A percentile compares a stretch with the other conserved stretches of the same genome.
Conservation (phyloP, 2,329 filamentous ascomycete genomes). For the Fusarium veterinarium region DNA sequence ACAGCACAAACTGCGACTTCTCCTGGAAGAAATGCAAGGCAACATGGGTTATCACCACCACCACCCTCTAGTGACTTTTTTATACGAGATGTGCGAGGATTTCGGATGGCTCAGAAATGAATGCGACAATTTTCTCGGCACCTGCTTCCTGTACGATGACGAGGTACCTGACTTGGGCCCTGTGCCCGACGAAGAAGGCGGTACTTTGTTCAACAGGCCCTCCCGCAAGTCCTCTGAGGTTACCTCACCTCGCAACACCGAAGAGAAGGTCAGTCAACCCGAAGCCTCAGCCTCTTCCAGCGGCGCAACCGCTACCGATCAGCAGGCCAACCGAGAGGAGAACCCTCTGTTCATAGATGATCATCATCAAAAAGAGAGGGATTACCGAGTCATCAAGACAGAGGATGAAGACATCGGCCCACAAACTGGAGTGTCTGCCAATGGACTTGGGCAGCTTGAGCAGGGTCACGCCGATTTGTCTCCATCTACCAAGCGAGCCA, state of each 20-base stretch:
- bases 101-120: neutral
- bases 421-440: too few relatives aligned
- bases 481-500: neutral
- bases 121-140: fast-evolving
- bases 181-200: neutral
- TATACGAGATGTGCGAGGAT: too few relatives aligned
- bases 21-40: too few relatives aligned
- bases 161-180: neutral
- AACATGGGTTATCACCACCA: too few relatives aligned
- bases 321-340: neutral
- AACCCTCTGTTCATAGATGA: neutral
- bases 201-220: neutral
- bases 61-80: too few relatives aligned
- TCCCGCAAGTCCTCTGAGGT: neutral
- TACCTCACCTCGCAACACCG: neutral
- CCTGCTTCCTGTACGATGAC: fast-evolving
- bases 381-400: too few relatives aligned
- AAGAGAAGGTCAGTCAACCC: fast-evolving
- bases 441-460: too few relatives aligned
- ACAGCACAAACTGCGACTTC: too few relatives aligned
- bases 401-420: too few relatives aligned
- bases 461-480: neutral
- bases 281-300: neutral
- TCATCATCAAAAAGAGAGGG: too few relatives aligned
- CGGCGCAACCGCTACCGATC: fast-evolving